Evolutionary conservation across 2,329 filamentous ascomycete genomes (phyloP).

Genomic region (Sporothrix luriei): DNA sequence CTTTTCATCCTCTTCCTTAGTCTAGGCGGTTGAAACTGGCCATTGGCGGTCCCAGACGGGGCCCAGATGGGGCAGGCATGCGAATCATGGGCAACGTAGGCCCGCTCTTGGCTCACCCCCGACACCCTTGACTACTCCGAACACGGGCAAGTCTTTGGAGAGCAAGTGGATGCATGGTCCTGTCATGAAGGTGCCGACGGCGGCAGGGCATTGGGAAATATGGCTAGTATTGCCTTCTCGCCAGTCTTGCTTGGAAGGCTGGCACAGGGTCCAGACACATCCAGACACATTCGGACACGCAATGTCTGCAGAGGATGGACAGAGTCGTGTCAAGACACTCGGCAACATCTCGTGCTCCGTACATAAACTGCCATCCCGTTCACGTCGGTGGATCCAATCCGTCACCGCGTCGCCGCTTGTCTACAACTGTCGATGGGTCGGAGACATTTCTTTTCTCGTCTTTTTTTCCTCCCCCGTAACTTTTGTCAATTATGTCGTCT

Average conservation of each 20-base stretch:
- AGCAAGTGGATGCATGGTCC: not conserved
- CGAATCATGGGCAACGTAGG: not conserved
- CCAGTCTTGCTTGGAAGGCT: conserved; percentile 1
- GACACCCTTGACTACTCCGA: conserved; percentile 17
- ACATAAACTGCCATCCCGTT: not conserved
- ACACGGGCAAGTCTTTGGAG: conserved; percentile 17
- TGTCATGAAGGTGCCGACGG: no score
- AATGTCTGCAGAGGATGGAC: not conserved
- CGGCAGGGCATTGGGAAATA: no score
- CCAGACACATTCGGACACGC: not conserved
- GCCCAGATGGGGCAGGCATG: not conserved
- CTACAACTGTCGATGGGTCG: not conserved
- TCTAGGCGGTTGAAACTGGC: not conserved
- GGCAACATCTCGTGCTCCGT: no score
- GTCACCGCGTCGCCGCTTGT: not conserved
- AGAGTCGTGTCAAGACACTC: not conserved
- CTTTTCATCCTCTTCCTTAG: not conserved
- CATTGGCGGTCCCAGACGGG: not conserved
- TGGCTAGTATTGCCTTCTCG: not conserved
- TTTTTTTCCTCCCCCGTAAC: no score
- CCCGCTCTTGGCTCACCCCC: conserved; percentile 14
- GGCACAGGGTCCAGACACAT: conserved; percentile 21
- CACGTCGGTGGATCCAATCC: not conserved
- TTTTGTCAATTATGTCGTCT: conserved; percentile 8
- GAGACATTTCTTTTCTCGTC: conserved; percentile 9